Evolutionary conservation across 768 basidiomycete species (phyloP).

Genomic region (Candolleomyces eurysporus): DNA sequence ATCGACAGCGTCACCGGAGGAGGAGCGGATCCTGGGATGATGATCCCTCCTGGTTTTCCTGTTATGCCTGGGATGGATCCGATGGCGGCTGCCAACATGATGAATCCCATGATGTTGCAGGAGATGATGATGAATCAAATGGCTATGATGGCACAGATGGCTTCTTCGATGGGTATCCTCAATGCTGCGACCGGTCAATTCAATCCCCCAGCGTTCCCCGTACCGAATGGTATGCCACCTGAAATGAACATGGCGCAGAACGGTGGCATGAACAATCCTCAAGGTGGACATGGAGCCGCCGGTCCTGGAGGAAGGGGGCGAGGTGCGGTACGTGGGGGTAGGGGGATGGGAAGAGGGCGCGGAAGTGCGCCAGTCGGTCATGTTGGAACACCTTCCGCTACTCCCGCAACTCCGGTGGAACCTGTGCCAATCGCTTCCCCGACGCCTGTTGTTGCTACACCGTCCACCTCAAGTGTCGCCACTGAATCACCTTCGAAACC

Average conservation of each 20-base stretch:
- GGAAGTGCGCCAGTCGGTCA: no score
- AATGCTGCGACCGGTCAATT: constrained; percentile 58
- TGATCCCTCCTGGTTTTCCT: constrained; percentile 47
- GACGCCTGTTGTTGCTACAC: constrained; percentile 19
- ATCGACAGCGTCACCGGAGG: constrained; percentile 74
- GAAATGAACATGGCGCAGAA: constrained; percentile 53
- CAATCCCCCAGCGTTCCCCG: constrained; percentile 54
- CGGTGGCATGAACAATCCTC: constrained; percentile 34
- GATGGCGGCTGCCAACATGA: constrained; percentile 48
- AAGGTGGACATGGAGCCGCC: constrained; percentile 30
- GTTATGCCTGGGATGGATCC: constrained; percentile 57
- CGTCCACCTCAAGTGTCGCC: constrained; percentile 24
- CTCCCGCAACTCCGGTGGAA: constrained; percentile 9
- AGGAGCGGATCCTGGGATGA: constrained; percentile 56
- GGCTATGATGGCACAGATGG: constrained; percentile 94
- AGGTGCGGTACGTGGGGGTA: constrained; percentile 48
- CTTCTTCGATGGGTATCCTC: constrained; percentile 77
- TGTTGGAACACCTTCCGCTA: constrained; percentile 1
- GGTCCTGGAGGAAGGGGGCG: constrained; percentile 47
- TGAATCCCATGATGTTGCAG: constrained; percentile 73
- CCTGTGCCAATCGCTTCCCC: constrained; percentile 21
- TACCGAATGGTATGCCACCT: constrained; percentile 51
- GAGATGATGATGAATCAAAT: constrained; percentile 92
- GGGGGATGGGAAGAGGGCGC: constrained; percentile 28
- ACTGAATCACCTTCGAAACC: constrained; percentile 25